Conservation (phyloP, 2,329 filamentous ascomycete genomes). For the Exophiala spinifera region DNA sequence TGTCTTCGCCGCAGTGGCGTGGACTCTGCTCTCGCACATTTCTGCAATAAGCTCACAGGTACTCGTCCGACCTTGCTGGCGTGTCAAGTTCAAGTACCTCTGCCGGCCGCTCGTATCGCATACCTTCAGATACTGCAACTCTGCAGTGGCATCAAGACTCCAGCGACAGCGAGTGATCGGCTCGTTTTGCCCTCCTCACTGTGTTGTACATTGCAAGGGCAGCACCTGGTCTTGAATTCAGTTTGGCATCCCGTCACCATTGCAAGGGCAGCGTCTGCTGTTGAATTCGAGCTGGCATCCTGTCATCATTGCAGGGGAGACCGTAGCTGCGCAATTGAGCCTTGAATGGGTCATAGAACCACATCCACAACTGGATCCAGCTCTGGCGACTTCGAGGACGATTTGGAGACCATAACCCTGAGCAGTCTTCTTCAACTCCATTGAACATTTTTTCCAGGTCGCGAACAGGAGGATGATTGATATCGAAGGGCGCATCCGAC, state of each 20-base stretch:
- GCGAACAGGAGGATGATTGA: conserved; percentile 8
- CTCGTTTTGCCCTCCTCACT: background rate
- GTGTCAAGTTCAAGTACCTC: no score
- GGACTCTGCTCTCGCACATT: no score
- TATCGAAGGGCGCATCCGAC: conserved; percentile 7
- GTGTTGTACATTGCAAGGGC: conserved; percentile 2
- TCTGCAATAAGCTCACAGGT: no score
- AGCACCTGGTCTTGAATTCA: conserved; percentile 7
- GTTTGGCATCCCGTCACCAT: conserved; percentile 7
- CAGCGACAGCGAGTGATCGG: background rate
- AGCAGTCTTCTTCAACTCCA: conserved; percentile 9
- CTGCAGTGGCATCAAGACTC: background rate
- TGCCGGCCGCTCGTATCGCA: no score
- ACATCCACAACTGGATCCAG: conserved; percentile 11
- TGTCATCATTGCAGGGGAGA: conserved; percentile 10
- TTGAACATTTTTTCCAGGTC: conserved; percentile 12
- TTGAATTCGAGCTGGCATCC: conserved; percentile 12
- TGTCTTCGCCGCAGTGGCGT: background rate
- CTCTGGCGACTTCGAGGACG: conserved; percentile 6
- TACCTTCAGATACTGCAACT: no score
- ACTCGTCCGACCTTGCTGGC: no score
- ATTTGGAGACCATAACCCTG: conserved; percentile 3
- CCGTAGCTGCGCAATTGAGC: conserved; percentile 9
- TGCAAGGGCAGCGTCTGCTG: conserved; percentile 10
- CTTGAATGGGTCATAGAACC: conserved; percentile 7